Evolutionary conservation across 169 alveolate species (phyloP), one percentile per base, ranked within the genome.

Genomic region (Plasmodium sp.): DNA sequence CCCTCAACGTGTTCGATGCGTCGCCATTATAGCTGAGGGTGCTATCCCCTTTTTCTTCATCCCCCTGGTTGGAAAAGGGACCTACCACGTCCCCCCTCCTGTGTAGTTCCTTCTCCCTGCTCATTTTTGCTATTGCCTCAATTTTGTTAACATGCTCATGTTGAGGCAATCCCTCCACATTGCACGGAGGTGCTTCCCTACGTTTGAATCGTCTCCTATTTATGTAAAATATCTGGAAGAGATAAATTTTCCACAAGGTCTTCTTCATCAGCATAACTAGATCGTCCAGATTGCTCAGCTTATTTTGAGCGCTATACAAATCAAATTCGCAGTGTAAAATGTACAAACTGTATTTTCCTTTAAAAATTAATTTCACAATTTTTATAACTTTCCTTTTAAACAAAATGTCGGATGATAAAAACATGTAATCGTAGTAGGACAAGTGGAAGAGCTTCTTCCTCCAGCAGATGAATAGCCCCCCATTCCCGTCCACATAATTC

Each of bases 391-490:
- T 90, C 45, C 94, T 79, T 71, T 90, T 90, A 67, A 90, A 39
- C 34, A 90, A 80, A 22, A 90, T 67, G 67, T 90, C 94, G 12
- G 94, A 90, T 67, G 94, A 81, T 62, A 90, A 90, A 80, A 67
- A 90, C 90, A 90, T 90, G 43, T 75, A 90, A 90, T 90, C 94
- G 39, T 90, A 90, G 58, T 51, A 90, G 18, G 92, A 51, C 43
- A 90, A 67, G 73, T 62, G 94, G 83, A 90, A 90, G 14, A 67
- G 43, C 27, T 80, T 90, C n/a, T 90, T 90, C 7, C 41, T 80
- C 94, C 94, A 90, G 73, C 94, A 90, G 5, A 90, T 90, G 83
- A 43, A 90, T 81, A 90, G 22, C 10, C 94, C 94, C 36, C 94
- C 94, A 81, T 90, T 90, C 27, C 91, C 94, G 54, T 31, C 7